Conservation (phyloP, 2,329 filamentous ascomycete species). For the Fusarium neocosmosporiellum region DNA sequence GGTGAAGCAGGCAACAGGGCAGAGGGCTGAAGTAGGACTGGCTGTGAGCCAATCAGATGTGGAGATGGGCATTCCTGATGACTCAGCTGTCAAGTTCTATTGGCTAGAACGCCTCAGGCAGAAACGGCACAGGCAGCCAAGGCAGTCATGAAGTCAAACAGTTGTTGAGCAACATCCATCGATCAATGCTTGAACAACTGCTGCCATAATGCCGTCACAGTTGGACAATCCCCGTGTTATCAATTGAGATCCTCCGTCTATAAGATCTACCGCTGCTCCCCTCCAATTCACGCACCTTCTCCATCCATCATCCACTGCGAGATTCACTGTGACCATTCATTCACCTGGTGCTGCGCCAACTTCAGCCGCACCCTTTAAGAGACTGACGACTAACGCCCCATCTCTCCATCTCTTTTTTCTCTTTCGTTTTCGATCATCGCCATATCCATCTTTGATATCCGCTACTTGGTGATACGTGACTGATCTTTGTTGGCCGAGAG, state of each 20-base stretch:
- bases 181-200: background rate
- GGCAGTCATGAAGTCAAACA: conserved; percentile 7
- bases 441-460: background rate
- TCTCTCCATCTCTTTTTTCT: background rate
- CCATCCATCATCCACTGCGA: background rate
- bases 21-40: background rate
- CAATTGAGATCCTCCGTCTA: background rate
- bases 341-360: background rate
- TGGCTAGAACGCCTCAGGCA: background rate
- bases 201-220: background rate
- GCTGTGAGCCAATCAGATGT: conserved; percentile 11
- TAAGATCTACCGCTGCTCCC: background rate
- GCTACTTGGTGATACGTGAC: background rate
- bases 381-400: background rate
- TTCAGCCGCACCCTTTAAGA: background rate
- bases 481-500: background rate
- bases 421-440: background rate
- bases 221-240: background rate
- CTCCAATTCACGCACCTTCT: background rate
- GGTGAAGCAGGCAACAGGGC: conserved; percentile 24
- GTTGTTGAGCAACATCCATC: background rate
- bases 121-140: conserved; percentile 10
- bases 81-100: background rate
- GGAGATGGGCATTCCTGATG: background rate
- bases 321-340: background rate